These are phyloP conservation scores for Dimargaris verticillata DNA, from an alignment of 192 early-diverging fungal species.

Conservation along the genomic window DNA sequence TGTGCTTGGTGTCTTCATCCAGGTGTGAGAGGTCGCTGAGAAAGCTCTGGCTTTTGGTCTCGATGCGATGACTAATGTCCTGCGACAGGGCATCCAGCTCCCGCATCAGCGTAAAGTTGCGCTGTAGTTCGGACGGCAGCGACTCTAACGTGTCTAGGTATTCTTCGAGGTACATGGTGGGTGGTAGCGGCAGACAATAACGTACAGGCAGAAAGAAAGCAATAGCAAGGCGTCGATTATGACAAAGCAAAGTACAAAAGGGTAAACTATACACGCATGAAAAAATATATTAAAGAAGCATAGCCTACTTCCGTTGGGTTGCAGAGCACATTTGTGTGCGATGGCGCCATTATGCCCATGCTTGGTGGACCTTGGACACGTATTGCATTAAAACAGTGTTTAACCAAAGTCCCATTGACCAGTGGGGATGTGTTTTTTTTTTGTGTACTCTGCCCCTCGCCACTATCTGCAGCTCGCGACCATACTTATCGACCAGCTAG, in stretches of 20 bases:
- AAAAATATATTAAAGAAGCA: no score
- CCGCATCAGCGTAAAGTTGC: constrained; percentile 85
- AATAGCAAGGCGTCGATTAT: background rate
- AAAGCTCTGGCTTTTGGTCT: constrained; percentile 50
- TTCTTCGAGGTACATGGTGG: constrained; percentile 56
- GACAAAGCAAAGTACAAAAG: background rate
- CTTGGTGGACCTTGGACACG: no score
- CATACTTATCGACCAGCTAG: no score
- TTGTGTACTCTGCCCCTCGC: no score
- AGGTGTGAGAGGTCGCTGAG: constrained; percentile 37
- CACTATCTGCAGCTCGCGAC: no score
- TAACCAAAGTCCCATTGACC: no score
- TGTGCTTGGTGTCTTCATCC: constrained; percentile 14
- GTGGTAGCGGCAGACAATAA: background rate
- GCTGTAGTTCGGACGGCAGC: constrained; percentile 55
- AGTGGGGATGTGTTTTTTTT: no score
- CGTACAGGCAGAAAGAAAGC: background rate
- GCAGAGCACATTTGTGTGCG: no score
- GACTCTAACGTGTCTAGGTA: constrained; percentile 83
- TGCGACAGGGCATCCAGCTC: constrained; percentile 64
- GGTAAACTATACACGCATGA: no score
- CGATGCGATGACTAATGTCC: constrained; percentile 57
- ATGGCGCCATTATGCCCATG: no score
- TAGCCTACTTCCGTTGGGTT: no score
- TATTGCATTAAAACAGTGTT: no score